These are phyloP conservation scores for Saccharomyces hybrid DNA, from an alignment of 1,139 yeast genomes.

Conservation along the genomic window DNA sequence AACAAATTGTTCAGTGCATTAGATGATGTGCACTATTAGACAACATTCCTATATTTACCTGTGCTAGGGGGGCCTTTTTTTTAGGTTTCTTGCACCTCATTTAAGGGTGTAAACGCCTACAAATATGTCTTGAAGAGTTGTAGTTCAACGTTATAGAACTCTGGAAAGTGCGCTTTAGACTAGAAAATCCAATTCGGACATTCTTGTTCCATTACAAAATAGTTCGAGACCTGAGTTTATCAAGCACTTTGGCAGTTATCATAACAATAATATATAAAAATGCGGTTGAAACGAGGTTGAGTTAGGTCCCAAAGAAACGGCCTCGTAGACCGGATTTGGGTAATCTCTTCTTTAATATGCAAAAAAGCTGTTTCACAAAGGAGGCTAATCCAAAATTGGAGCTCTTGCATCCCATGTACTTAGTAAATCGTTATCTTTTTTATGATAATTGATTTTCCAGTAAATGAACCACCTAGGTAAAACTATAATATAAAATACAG, in stretches of 20 bases:
- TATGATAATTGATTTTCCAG: conserved; percentile 28
- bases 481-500: conserved; percentile 17
- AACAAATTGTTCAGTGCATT: no score
- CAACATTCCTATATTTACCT: background rate
- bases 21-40: background rate
- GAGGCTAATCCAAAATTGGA: conserved; percentile 22
- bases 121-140: background rate
- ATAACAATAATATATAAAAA: background rate
- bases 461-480: conserved; percentile 27
- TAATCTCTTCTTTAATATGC: background rate
- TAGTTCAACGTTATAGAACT: background rate
- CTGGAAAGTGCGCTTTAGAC: background rate
- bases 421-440: conserved; percentile 21
- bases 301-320: background rate
- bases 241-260: background rate
- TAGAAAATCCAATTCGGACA: background rate
- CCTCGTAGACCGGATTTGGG: background rate
- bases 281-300: background rate
- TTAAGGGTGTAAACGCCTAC: background rate
- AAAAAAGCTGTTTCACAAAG: background rate
- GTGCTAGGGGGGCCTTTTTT: background rate
- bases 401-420: conserved; percentile 29
- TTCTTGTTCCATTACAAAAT: background rate
- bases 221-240: background rate
- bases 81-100: background rate